Conservation (phyloP, 148 eudicot species). For the Spergularia bocconei region DNA sequence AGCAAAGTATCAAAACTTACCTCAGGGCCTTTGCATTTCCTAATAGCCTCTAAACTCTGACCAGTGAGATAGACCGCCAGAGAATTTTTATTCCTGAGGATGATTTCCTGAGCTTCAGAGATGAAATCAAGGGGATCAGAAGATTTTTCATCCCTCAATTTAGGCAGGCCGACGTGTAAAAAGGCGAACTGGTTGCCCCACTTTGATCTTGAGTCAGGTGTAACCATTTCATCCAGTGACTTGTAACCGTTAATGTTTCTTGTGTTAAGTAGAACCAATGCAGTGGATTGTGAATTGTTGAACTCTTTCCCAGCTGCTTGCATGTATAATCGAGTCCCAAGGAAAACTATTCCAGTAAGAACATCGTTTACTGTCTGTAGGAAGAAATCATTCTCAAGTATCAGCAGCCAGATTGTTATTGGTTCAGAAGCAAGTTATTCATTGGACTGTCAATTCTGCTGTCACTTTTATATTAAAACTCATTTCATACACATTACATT, state of each 20-base stretch:
- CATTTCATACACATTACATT: too few species aligned
- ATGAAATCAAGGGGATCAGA: slow-evolving; percentile 48
- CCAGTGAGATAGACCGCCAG: slow-evolving; percentile 71
- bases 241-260: slow-evolving; percentile 61
- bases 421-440: not conserved
- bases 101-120: slow-evolving; percentile 43
- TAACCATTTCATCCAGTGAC: slow-evolving; percentile 67
- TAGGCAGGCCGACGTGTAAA: slow-evolving; percentile 58
- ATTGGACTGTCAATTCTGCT: not conserved
- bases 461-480: not conserved
- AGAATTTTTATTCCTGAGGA: slow-evolving; percentile 59
- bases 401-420: not conserved
- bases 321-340: slow-evolving; percentile 76
- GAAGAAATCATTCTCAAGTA: slow-evolving; percentile 1
- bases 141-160: slow-evolving; percentile 17
- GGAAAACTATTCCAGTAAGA: slow-evolving; percentile 57
- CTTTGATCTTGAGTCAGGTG: slow-evolving; percentile 30
- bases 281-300: slow-evolving; percentile 45
- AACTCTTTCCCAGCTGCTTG: slow-evolving; percentile 32
- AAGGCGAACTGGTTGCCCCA: slow-evolving; percentile 94
- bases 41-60: slow-evolving; percentile 47
- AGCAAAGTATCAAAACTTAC: slow-evolving; percentile 34
- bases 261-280: slow-evolving; percentile 84
- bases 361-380: slow-evolving; percentile 75
- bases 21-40: slow-evolving; percentile 70